Evolutionary conservation across 257 asterid species (phyloP).

Genomic region (Mitragyna speciosa): DNA sequence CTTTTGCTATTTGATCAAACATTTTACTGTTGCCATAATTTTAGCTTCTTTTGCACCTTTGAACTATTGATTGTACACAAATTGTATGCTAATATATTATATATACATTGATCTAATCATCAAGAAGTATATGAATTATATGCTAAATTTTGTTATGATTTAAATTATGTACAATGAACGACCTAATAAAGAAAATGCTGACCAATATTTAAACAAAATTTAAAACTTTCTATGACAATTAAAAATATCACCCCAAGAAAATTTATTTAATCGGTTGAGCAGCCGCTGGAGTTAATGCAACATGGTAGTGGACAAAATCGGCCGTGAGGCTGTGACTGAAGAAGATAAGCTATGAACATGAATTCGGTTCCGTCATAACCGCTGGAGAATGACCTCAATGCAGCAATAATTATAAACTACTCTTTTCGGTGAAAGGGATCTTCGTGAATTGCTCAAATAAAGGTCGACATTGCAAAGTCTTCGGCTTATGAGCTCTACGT

Average conservation of each 20-base stretch:
- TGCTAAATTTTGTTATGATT: too few species aligned
- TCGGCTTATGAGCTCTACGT: neutral
- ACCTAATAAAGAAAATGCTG: too few species aligned
- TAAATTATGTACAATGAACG: too few species aligned
- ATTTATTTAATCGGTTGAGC: neutral
- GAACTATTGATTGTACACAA: too few species aligned
- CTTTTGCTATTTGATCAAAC: too few species aligned
- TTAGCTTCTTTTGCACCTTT: too few species aligned
- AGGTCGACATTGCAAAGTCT: neutral
- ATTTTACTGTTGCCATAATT: too few species aligned
- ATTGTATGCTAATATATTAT: too few species aligned
- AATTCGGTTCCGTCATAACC: conserved; percentile 9
- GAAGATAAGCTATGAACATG: conserved; percentile 3
- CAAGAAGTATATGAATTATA: too few species aligned
- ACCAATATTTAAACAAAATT: too few species aligned
- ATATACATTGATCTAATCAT: too few species aligned
- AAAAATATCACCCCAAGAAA: neutral
- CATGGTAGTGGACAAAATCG: conserved; percentile 1
- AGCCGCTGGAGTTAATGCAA: neutral
- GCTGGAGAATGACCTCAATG: conserved; percentile 17
- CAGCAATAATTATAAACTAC: neutral
- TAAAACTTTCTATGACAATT: neutral
- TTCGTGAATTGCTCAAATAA: neutral
- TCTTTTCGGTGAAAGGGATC: neutral
- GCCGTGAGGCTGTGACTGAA: neutral